Percentiles rank a stretch among this genome's conserved stretches.
These are phyloP conservation scores for Salinomyces thailandicus DNA, from an alignment of 2,329 filamentous ascomycete genomes.

Conservation along the genomic window DNA sequence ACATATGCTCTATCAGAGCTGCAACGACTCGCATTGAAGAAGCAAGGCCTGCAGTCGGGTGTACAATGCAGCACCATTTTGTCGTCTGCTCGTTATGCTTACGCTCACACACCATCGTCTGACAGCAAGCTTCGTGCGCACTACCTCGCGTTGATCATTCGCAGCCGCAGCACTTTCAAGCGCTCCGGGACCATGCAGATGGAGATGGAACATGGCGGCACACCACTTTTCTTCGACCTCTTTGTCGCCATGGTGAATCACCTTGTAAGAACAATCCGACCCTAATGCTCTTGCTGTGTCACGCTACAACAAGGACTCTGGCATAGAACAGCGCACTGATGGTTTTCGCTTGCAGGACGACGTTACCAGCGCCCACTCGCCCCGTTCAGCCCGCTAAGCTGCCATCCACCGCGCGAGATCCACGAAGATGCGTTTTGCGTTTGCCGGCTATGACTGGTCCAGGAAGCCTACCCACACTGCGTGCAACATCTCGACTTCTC, in stretches of 20 bases:
- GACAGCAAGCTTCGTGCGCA: slow-evolving; percentile 87
- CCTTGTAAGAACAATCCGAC: slow-evolving; percentile 65
- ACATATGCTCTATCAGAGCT: slow-evolving; percentile 75
- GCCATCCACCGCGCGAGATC: too few species aligned
- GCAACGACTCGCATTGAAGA: slow-evolving; percentile 72
- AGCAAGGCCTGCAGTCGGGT: slow-evolving; percentile 78
- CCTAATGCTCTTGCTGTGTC: too few species aligned
- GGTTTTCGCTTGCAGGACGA: slow-evolving; percentile 14
- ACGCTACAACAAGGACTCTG: too few species aligned
- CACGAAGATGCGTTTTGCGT: too few species aligned
- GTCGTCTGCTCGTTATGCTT: slow-evolving; percentile 78
- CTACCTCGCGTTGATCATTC: slow-evolving; percentile 85
- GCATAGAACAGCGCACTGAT: too few species aligned
- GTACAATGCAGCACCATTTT: slow-evolving; percentile 80
- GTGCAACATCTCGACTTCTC: too few species aligned
- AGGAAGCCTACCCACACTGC: too few species aligned
- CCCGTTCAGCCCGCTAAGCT: slow-evolving; percentile 15
- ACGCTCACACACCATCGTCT: slow-evolving; percentile 75
- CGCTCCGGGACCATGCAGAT: slow-evolving; percentile 89
- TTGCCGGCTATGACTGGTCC: too few species aligned
- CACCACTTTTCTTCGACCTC: slow-evolving; percentile 74
- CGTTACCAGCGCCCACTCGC: slow-evolving; percentile 17
- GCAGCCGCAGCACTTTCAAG: slow-evolving; percentile 80
- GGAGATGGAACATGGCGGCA: slow-evolving; percentile 82
- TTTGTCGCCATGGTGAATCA: slow-evolving; percentile 92